Conservation (phyloP, 495 filamentous ascomycete species). For the Stereocaulon alpinum region DNA sequence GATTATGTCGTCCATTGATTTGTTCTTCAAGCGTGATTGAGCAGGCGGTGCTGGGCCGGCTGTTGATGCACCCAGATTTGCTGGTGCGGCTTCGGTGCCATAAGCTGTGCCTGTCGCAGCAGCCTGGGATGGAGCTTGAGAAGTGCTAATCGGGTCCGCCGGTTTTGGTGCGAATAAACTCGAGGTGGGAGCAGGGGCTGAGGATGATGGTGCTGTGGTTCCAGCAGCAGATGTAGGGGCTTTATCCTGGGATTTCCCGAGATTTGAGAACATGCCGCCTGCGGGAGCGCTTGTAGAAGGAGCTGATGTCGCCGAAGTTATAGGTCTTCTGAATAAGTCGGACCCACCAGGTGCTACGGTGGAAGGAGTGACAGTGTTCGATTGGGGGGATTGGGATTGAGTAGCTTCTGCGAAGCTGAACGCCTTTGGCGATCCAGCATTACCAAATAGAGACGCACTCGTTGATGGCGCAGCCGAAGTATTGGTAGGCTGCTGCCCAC, state of each 20-base stretch:
- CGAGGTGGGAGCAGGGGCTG: conserved; percentile 18
- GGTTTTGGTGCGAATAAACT: conserved; percentile 27
- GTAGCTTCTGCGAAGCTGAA: conserved; percentile 15
- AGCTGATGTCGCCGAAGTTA: conserved; percentile 21
- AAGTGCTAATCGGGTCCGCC: conserved; percentile 16
- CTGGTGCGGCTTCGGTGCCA: conserved; percentile 23
- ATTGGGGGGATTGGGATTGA: conserved; percentile 8
- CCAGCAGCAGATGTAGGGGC: conserved; percentile 26
- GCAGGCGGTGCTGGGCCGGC: conserved; percentile 64
- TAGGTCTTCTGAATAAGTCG: conserved; percentile 13
- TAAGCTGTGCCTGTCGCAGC: conserved; percentile 18
- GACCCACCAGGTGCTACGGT: conserved; percentile 21
- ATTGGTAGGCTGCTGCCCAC: conserved; percentile 29
- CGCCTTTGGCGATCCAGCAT: neutral
- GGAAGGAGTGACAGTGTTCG: conserved; percentile 12
- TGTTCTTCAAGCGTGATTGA: conserved; percentile 86
- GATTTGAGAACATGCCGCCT: conserved; percentile 30
- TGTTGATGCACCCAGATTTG: conserved; percentile 55
- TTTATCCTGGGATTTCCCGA: conserved; percentile 29
- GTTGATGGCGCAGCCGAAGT: conserved; percentile 34
- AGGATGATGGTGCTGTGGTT: conserved; percentile 23
- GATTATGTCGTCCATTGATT: conserved; percentile 99
- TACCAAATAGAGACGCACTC: conserved; percentile 10
- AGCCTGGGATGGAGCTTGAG: conserved; percentile 17
- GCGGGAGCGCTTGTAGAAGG: conserved; percentile 20